Conservation (phyloP, 176 grass and related monocot genomes). For the sorghum (Sorghum bicolor) region DNA sequence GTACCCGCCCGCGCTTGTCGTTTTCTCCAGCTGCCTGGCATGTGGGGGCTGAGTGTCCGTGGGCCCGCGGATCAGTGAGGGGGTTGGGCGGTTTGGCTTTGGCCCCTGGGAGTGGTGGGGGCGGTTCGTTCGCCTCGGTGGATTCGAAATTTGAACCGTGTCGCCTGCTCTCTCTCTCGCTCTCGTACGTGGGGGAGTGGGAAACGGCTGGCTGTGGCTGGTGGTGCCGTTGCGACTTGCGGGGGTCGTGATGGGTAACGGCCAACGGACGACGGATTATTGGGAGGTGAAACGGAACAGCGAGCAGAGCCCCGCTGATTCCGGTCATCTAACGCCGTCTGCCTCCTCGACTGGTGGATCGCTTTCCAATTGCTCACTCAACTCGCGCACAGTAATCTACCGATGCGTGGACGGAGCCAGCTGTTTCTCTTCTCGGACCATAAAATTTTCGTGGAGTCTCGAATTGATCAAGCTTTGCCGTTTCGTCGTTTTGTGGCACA, state of each 20-base stretch:
- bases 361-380: not conserved
- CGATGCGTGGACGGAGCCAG: not conserved
- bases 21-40: not conserved
- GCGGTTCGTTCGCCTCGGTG: not conserved
- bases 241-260: not conserved
- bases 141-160: constrained; percentile 53
- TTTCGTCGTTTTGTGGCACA: not conserved
- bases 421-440: not conserved
- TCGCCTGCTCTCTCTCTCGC: not conserved
- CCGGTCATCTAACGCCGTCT: not conserved
- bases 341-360: not conserved
- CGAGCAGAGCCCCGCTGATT: not conserved
- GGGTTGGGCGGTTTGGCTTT: fast-evolving
- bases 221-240: not conserved
- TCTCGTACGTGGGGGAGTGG: constrained; percentile 20
- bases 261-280: not conserved
- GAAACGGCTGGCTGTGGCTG: constrained; percentile 25
- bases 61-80: fast-evolving
- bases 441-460: not conserved
- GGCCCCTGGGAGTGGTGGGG: not conserved
- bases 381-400: no score
- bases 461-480: not conserved
- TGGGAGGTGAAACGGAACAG: fast-evolving
- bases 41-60: fast-evolving
- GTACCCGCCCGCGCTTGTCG: constrained; percentile 30